phyloP scores from a whole-genome alignment of 2,329 filamentous ascomycete genomes.

The Aspergillus cejpii region DNA sequence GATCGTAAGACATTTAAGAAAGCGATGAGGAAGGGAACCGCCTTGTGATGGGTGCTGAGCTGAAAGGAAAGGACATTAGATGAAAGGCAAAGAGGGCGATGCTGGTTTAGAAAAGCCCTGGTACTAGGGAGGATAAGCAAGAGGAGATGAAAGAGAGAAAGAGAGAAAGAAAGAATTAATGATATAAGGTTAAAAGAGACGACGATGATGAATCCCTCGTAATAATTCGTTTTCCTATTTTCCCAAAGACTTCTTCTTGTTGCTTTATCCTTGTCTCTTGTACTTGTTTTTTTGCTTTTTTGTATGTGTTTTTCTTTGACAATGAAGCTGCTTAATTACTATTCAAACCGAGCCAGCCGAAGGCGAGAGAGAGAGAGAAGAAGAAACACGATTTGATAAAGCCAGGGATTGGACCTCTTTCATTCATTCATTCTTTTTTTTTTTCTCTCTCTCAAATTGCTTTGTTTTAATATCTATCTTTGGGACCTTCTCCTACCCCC shows the following conservation, averaged over 20 bases:
- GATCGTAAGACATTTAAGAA: conserved; percentile 44
- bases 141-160: conserved; percentile 6
- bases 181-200: conserved; percentile 12
- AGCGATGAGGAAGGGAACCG: conserved; percentile 5
- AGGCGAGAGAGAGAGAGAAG: not conserved
- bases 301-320: conserved; percentile 15
- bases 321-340: conserved; percentile 11
- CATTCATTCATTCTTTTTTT: not conserved
- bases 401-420: conserved; percentile 15
- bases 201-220: conserved; percentile 7
- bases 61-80: conserved; percentile 13
- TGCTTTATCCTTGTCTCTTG: conserved; percentile 7
- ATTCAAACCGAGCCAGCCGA: conserved; percentile 20
- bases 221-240: too few species aligned
- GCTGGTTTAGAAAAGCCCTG: conserved; percentile 2
- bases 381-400: conserved; percentile 9
- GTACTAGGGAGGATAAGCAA: conserved; percentile 11
- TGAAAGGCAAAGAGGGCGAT: conserved; percentile 4
- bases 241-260: not conserved
- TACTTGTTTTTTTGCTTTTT: conserved; percentile 1
- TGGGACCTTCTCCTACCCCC: too few species aligned
- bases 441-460: conserved; percentile 6
- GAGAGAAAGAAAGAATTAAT: conserved; percentile 11
- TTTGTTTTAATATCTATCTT: conserved; percentile 19
- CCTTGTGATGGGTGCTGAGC: conserved; percentile 4